Evolutionary conservation across 805 yeast species (phyloP).

Genomic region (Yarrowia sp.): DNA sequence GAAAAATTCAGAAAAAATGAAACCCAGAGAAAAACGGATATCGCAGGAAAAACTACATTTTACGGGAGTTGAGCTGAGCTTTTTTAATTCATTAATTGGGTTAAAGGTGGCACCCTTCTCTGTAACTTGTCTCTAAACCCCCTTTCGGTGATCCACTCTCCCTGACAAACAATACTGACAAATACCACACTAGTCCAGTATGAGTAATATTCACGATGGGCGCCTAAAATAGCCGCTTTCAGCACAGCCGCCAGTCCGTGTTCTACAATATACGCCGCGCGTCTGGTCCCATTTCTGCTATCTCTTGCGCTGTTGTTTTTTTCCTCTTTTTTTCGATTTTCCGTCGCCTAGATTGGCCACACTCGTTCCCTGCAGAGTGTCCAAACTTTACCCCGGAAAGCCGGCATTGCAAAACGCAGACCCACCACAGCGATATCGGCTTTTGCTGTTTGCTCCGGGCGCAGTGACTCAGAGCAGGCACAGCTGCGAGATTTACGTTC

Average conservation of each 20-base stretch:
- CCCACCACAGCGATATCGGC: conserved; percentile 1
- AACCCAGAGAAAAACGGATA: not conserved
- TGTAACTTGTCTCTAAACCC: no score
- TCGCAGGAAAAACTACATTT: no score
- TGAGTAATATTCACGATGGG: not conserved
- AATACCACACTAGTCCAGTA: not conserved
- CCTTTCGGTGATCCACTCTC: no score
- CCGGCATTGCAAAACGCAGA: not conserved
- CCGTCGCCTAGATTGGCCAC: not conserved
- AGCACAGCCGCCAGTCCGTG: not conserved
- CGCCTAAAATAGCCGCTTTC: not conserved
- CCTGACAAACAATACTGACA: no score
- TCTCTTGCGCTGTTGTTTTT: no score
- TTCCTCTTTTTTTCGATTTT: no score
- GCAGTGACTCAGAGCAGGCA: no score
- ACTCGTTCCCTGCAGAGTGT: not conserved
- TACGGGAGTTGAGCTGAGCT: no score
- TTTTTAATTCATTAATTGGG: no score
- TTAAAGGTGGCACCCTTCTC: no score
- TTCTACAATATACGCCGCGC: not conserved
- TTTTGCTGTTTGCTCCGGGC: not conserved
- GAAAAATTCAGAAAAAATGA: no score
- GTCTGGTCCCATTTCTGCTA: not conserved
- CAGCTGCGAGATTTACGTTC: no score
- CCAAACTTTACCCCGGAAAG: conserved; percentile 24